phyloP scores from a whole-genome alignment of 1,139 yeast genomes.

The Tardiomyces digboiensis region DNA sequence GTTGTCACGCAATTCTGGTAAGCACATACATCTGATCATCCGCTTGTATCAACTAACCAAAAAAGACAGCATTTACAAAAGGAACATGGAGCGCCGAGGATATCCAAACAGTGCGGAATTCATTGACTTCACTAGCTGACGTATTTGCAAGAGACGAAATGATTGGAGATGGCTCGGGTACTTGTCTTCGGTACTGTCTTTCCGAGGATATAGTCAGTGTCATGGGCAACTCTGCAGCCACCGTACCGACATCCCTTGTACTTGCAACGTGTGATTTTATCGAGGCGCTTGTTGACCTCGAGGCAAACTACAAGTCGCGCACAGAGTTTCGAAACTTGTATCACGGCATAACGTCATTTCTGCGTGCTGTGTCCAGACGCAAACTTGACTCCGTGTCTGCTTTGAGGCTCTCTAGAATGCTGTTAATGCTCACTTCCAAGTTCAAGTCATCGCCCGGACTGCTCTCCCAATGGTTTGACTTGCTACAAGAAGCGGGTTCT shows the following conservation, averaged over 20 bases:
- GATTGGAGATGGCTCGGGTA: neutral
- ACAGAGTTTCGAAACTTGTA: neutral
- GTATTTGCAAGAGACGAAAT: neutral
- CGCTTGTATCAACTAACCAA: no score
- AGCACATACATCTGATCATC: no score
- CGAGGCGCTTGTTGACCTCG: neutral
- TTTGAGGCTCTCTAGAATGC: neutral
- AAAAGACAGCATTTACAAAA: no score
- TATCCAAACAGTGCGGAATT: neutral
- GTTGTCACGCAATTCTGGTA: neutral
- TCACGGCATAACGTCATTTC: neutral
- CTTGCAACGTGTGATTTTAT: neutral
- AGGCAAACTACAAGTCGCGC: neutral
- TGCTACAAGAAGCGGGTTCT: no score
- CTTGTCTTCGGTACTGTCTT: neutral
- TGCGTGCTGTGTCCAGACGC: neutral
- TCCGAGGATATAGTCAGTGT: neutral
- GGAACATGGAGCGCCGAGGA: neutral
- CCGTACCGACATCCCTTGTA: neutral
- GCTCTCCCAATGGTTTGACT: slow-evolving; percentile 12
- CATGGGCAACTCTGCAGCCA: neutral
- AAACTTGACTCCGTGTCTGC: neutral
- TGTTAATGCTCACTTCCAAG: slow-evolving; percentile 11
- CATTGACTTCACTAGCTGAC: neutral
- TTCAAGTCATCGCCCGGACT: slow-evolving; percentile 11